Conservation (phyloP, 83 land plant genomes). For the Picea abies region DNA sequence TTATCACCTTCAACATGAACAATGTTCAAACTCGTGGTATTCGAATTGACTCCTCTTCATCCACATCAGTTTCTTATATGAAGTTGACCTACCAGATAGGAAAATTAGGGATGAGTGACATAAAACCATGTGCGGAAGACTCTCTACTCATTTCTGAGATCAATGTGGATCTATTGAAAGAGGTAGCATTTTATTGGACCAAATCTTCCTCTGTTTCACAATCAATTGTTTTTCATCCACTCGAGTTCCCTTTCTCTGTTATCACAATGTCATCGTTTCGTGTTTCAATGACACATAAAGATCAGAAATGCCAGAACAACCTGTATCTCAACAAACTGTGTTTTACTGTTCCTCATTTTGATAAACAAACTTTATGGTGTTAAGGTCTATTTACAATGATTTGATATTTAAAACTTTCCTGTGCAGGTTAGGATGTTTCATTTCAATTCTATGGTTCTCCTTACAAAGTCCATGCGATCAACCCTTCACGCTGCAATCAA, state of each 20-base stretch:
- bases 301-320: background rate
- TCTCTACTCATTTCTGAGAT: constrained; percentile 60
- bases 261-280: background rate
- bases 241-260: background rate
- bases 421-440: constrained; percentile 88
- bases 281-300: no score
- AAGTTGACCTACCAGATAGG: constrained; percentile 45
- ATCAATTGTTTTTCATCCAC: background rate
- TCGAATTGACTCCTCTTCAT: constrained; percentile 43
- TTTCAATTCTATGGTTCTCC: constrained; percentile 75
- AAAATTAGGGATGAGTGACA: constrained; percentile 49
- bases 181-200: constrained; percentile 47
- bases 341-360: background rate
- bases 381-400: background rate
- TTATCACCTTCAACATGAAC: constrained; percentile 63
- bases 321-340: background rate
- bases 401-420: constrained; percentile 2
- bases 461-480: constrained; percentile 54
- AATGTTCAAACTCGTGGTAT: constrained; percentile 83
- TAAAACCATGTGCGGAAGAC: constrained; percentile 76
- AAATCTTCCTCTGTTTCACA: background rate
- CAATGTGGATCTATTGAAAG: constrained; percentile 79
- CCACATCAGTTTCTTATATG: constrained; percentile 69
- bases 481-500: constrained; percentile 66
- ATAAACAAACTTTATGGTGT: background rate